These are phyloP conservation scores for Cubamyces sp. DNA, from an alignment of 768 basidiomycete genomes.

Conservation along the genomic window DNA sequence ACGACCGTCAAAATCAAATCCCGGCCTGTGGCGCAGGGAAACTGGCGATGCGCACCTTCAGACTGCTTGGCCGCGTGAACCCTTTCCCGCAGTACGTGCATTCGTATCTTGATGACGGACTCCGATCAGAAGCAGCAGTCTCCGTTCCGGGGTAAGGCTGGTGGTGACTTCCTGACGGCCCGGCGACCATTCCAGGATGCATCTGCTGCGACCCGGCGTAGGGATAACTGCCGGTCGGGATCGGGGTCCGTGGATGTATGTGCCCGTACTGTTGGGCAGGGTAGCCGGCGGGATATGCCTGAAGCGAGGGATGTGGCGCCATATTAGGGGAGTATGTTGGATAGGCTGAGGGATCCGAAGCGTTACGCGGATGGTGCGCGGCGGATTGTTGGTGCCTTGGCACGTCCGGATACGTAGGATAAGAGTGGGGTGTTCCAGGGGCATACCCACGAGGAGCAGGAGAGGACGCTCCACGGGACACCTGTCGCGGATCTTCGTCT, in stretches of 20 bases:
- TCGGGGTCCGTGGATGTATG: constrained; percentile 17
- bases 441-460: constrained; percentile 18
- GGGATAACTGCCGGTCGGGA: constrained; percentile 34
- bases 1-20: constrained; percentile 3
- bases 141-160: constrained; percentile 22
- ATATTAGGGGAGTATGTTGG: constrained; percentile 19
- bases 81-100: constrained; percentile 80
- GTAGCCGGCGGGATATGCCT: constrained; percentile 21
- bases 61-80: constrained; percentile 82
- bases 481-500: constrained; percentile 28
- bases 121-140: constrained; percentile 26
- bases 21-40: neutral
- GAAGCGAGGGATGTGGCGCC: constrained; percentile 16
- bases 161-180: constrained; percentile 11
- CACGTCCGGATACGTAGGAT: constrained; percentile 17
- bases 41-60: constrained; percentile 55
- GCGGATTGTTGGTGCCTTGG: constrained; percentile 17
- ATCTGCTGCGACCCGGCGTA: constrained; percentile 45
- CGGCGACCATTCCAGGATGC: constrained; percentile 41
- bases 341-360: constrained; percentile 25
- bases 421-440: constrained; percentile 23
- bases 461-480: constrained; percentile 21
- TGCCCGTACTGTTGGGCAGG: constrained; percentile 15
- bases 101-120: constrained; percentile 62
- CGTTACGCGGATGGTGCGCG: constrained; percentile 21